Evolutionary conservation across 2,329 filamentous ascomycete species (phyloP), one percentile per base, ranked within the genome.

Genomic region (Macrophomina tecta): DNA sequence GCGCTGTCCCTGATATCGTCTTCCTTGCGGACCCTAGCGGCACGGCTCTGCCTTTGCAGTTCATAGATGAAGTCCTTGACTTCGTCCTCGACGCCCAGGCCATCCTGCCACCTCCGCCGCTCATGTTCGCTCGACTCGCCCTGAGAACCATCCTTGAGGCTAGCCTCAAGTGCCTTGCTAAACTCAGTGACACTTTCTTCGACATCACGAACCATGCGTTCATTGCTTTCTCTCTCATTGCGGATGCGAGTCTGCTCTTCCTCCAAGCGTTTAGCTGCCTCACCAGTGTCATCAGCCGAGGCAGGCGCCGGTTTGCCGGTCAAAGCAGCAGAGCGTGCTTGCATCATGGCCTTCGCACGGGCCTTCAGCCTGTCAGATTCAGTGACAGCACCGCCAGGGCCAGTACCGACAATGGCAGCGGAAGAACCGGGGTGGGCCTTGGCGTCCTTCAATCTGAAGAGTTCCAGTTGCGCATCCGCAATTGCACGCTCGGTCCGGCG

Each of bases 11-110:
- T 65, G n/a, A 52, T 71, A 63, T 62, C 45, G 18, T 89, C 87
- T 75, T 89, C 85, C 70, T 85, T 86, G 64, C 88, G 82, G 67
- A 96, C 81, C 68, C 90, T 89, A 64, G 92, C 85, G 70, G 92
- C 86, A 70, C 93, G 89, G 77, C 93, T 96, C 69, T 90, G 91
- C 69, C 94, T 89, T 77, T 97, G 94, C 64, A 99, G 83, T 72
- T 98, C 95, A 76, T 95, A 98, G 77, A 99, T 99, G 79, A 99
- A 98, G 75, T 99, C 95, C 74, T 93, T 92, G 69, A 98, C 91
- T 74, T 97, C 93, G 74, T 99, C 94, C 76, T 99, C 95, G 34
- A 99, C 95, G 34, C 95, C 95, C 45, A 99, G 85, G 9, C 89
- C 95, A 79, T 99, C 95, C 73, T 99, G 93, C 95, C 95, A 99